A percentile compares a stretch with the other conserved stretches of the same genome.
These are phyloP conservation scores for Teratosphaeriaceae sp. DNA, from an alignment of 2,329 filamentous ascomycete genomes.

Conservation along the genomic window DNA sequence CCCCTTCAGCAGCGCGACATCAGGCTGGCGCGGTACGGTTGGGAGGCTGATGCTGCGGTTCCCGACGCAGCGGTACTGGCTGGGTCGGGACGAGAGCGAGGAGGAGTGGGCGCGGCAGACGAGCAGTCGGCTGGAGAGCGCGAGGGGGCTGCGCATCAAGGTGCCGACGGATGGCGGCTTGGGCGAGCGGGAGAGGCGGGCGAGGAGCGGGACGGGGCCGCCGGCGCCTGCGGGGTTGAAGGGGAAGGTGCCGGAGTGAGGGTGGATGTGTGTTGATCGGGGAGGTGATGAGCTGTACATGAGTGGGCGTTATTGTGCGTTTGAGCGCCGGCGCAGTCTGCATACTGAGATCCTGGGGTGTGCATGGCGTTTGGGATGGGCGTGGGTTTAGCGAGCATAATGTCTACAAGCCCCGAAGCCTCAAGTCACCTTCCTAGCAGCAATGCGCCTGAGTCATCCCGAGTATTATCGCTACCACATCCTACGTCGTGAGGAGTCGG, in stretches of 20 bases:
- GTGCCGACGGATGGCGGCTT: slow-evolving; percentile 30
- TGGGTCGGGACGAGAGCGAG: slow-evolving; percentile 55
- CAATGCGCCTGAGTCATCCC: too few relatives aligned
- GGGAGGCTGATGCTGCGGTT: slow-evolving; percentile 69
- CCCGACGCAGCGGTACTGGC: slow-evolving; percentile 72
- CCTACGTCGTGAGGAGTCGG: too few relatives aligned
- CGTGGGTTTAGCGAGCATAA: too few relatives aligned
- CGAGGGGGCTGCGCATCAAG: slow-evolving; percentile 30
- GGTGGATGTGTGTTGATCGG: neutral
- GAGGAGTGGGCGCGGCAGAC: slow-evolving; percentile 63
- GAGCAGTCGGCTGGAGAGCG: slow-evolving; percentile 52
- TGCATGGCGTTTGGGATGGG: too few relatives aligned
- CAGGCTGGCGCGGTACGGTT: slow-evolving; percentile 70
- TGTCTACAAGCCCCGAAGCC: too few relatives aligned
- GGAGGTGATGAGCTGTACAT: neutral
- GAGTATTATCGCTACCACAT: too few relatives aligned
- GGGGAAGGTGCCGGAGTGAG: neutral
- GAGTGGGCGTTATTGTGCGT: too few relatives aligned
- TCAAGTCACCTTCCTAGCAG: too few relatives aligned
- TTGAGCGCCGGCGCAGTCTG: too few relatives aligned
- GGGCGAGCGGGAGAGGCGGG: slow-evolving; percentile 53
- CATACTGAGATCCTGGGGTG: too few relatives aligned
- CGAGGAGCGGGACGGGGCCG: slow-evolving; percentile 56
- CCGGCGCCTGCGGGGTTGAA: slow-evolving; percentile 18
- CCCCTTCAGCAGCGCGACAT: slow-evolving; percentile 65